A percentile compares a stretch with the other conserved stretches of the same genome.
Evolutionary conservation across 2,329 filamentous ascomycete genomes (phyloP).

Genomic region (Arthrobotrys iridis): DNA sequence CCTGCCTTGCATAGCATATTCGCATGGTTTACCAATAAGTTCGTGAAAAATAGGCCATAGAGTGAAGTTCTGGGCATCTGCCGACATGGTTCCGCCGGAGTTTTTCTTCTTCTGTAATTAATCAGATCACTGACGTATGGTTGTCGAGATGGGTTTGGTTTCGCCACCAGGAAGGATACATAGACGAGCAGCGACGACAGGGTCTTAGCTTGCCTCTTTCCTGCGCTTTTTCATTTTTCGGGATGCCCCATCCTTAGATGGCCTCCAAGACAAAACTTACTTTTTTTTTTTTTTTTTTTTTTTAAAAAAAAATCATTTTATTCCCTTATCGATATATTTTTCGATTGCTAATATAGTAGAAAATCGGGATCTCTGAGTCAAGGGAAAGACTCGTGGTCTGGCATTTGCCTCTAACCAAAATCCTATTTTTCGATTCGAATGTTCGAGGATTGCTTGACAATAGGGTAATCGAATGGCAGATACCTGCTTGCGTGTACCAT

Average conservation of each 20-base stretch:
- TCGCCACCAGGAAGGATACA: constrained; percentile 31
- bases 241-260: constrained; percentile 18
- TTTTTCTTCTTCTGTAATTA: constrained; percentile 6
- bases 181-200: constrained; percentile 50
- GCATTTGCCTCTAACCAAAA: constrained; percentile 6
- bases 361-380: constrained; percentile 29
- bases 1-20: constrained; percentile 40
- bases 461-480: background rate
- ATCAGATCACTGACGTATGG: constrained; percentile 49
- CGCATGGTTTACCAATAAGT: constrained; percentile 33
- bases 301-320: too few relatives aligned
- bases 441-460: constrained; percentile 20
- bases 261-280: background rate
- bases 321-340: constrained; percentile 44
- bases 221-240: constrained; percentile 18
- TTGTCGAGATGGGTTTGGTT: constrained; percentile 17
- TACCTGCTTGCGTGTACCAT: constrained; percentile 9
- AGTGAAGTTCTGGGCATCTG: background rate
- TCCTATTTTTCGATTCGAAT: constrained; percentile 8
- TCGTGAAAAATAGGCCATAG: constrained; percentile 31
- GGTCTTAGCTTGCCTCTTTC: constrained; percentile 23
- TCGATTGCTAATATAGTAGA: constrained; percentile 21
- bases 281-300: background rate
- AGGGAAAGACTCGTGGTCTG: constrained; percentile 7
- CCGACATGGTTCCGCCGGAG: background rate